Base-by-base conservation (phyloP, 2,329 filamentous ascomycete genomes). In the Fusarium mexicanum region DNA sequence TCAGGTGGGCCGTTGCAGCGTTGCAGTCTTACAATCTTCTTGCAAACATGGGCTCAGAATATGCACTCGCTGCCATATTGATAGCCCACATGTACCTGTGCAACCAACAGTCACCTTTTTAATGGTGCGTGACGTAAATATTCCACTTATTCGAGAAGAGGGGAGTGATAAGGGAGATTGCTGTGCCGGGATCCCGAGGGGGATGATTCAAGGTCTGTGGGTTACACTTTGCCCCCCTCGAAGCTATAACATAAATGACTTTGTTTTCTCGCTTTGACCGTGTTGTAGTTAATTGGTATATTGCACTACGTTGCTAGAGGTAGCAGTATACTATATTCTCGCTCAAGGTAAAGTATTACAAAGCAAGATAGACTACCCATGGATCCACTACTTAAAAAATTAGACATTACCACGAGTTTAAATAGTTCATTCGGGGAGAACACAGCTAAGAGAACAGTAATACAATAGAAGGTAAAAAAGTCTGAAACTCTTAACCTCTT, bases 261-360 rank as follows among this genome's bases (percentile, higher is more conserved):
- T 40, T 40, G 2, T 6, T 7, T 22, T 40, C 12, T 14, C 1
- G 38, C 38, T 22, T 0, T 40, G 0, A 8, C 18, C 7, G 14
- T 0, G 33, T 4, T 35, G 0, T 35, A 35, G 0, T 35, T 35
- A 16, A 16, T 0, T 35, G 1, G 0, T 35, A 35, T 16, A 9
- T 35, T 35, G 33, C 14, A 35, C 33, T 35, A 0, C 33, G 33
- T 8, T 1, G 1, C 33, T 35, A 3, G 33, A 16, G 33, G 14
- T 35, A 35, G 33, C 9, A 35, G n/a, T n/a, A 35, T 7, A 35
- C 33, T 3, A 16, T 8, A 0, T 8, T 16, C 14, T 35, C 33
- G 14, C 9, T 35, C 4, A 0, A 35, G 14, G 33, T 35, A 16
- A 16, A 40, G n/a, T n/a, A 12, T 8, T 38, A 4, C 2, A 8